Evolutionary conservation across 1,139 yeast species (phyloP).

Genomic region (Blastobotrys malaysiensis): DNA sequence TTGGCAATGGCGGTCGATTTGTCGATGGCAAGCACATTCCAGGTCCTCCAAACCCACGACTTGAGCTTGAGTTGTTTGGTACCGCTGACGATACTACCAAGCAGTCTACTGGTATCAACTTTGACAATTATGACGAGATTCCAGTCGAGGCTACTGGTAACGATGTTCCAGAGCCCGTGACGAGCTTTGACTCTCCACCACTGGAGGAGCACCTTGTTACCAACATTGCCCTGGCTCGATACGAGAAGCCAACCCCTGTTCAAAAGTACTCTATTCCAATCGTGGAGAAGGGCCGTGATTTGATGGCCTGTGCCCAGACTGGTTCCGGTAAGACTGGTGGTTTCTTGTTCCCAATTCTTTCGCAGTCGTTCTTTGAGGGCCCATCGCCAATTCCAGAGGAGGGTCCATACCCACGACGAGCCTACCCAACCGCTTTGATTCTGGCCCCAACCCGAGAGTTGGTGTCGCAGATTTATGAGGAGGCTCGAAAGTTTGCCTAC

Average conservation of each 20-base stretch:
- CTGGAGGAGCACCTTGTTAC: slow-evolving; percentile 81
- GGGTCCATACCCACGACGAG: slow-evolving; percentile 49
- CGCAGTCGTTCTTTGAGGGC: slow-evolving; percentile 84
- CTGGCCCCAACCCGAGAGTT: slow-evolving; percentile 99
- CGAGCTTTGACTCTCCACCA: slow-evolving; percentile 86
- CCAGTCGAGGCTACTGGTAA: slow-evolving; percentile 98
- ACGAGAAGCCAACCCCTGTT: slow-evolving; percentile 95
- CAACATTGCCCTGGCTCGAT: slow-evolving; percentile 82
- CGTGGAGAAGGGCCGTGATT: slow-evolving; percentile 91
- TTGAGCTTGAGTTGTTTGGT: slow-evolving; percentile 84
- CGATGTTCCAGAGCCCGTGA: slow-evolving; percentile 89
- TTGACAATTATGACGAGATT: slow-evolving; percentile 96
- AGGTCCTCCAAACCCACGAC: slow-evolving; percentile 61
- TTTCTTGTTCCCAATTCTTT: slow-evolving; percentile 93
- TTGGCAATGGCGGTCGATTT: slow-evolving; percentile 44
- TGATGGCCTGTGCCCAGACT: slow-evolving; percentile 99
- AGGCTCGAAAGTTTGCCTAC: slow-evolving; percentile 91
- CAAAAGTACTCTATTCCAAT: slow-evolving; percentile 98
- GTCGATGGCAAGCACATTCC: slow-evolving; percentile 87
- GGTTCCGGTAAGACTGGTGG: slow-evolving; percentile 99
- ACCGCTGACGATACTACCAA: slow-evolving; percentile 66
- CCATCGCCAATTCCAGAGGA: slow-evolving; percentile 62
- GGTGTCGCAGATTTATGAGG: slow-evolving; percentile 93
- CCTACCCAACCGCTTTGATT: slow-evolving; percentile 88
- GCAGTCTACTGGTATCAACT: slow-evolving; percentile 96